Percentiles rank a stretch among this genome's conserved stretches.
Conservation (phyloP, 371 early-diverging fungal genomes). For the Mucor circinelloides region DNA sequence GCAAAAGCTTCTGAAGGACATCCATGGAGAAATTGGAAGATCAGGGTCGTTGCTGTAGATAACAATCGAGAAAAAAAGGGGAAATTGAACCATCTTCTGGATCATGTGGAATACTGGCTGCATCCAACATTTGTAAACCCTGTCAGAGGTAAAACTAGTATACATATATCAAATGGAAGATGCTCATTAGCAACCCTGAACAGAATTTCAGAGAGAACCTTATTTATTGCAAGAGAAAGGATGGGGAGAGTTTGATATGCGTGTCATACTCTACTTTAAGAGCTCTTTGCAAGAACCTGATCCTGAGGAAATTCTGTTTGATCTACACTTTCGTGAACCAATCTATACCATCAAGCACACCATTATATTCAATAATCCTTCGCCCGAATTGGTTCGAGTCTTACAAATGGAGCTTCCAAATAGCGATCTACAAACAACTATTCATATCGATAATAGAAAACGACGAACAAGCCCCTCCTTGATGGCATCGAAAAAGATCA, state of each 20-base stretch:
- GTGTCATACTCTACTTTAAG: constrained; percentile 58
- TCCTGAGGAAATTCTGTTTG: constrained; percentile 59
- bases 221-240: constrained; percentile 66
- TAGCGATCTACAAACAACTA: not conserved
- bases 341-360: constrained; percentile 53
- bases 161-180: not conserved
- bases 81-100: constrained; percentile 53
- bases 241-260: constrained; percentile 78
- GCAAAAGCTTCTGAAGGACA: constrained; percentile 45
- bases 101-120: constrained; percentile 73
- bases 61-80: constrained; percentile 52
- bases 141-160: constrained; percentile 51
- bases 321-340: constrained; percentile 63
- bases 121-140: constrained; percentile 72
- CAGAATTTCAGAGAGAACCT: constrained; percentile 66
- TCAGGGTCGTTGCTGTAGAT: constrained; percentile 51
- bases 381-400: constrained; percentile 26
- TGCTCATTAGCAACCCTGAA: not conserved
- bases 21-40: constrained; percentile 64
- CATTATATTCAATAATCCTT: constrained; percentile 36
- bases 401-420: constrained; percentile 11
- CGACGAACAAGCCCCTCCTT: constrained; percentile 21
- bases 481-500: constrained; percentile 5
- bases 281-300: constrained; percentile 50
- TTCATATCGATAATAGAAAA: constrained; percentile 16